A percentile compares a stretch with the other conserved stretches of the same genome.
phyloP scores from a whole-genome alignment of 75 land plant species.

The Adiantum capillusveneris region DNA sequence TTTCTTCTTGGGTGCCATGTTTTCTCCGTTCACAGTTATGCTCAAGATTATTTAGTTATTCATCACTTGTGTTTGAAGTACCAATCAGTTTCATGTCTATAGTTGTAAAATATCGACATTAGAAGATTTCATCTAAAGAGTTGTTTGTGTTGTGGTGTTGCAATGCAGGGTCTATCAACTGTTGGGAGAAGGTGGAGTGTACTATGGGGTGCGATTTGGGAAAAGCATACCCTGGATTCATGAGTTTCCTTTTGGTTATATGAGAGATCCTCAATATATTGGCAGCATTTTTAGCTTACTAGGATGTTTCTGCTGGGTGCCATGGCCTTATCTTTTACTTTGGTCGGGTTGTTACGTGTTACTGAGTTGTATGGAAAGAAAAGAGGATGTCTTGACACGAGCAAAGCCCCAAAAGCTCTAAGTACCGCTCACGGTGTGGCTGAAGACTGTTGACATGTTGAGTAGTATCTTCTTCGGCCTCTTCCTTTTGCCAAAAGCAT shows the following conservation, averaged over 20 bases:
- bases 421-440: too few species aligned
- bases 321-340: conserved; percentile 50
- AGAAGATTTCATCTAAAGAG: conserved; percentile 12
- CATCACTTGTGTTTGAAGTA: too few species aligned
- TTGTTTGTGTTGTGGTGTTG: too few species aligned
- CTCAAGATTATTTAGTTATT: not conserved
- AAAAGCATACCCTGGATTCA: conserved; percentile 86
- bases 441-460: too few species aligned
- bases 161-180: conserved; percentile 60
- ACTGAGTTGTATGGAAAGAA: conserved; percentile 64
- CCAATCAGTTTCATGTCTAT: not conserved
- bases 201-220: conserved; percentile 83
- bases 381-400: conserved; percentile 59
- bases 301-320: conserved; percentile 78
- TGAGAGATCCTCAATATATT: conserved; percentile 87
- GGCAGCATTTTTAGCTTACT: conserved; percentile 78
- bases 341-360: conserved; percentile 76
- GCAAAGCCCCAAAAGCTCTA: conserved; percentile 27
- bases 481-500: too few species aligned
- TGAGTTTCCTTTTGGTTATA: conserved; percentile 79
- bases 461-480: too few species aligned
- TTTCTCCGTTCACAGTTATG: not conserved
- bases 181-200: conserved; percentile 68
- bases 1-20: not conserved
- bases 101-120: not conserved